These are phyloP conservation scores for Raddia guianensis DNA, from an alignment of 176 grass and related monocot genomes.

Conservation along the genomic window DNA sequence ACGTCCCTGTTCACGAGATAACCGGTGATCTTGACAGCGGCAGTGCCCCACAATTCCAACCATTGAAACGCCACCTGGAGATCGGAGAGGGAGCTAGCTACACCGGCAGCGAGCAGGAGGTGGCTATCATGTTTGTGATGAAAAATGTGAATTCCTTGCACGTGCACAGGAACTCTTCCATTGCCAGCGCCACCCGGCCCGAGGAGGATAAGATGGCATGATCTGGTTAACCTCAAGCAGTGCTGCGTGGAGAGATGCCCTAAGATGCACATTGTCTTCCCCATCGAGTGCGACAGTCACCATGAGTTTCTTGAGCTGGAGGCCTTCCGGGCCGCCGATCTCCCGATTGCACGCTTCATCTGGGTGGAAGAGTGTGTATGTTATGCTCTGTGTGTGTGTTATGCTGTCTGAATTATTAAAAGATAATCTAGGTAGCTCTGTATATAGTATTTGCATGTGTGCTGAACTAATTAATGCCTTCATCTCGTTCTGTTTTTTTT, in stretches of 20 bases:
- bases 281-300: fast-evolving
- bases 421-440: too few relatives aligned
- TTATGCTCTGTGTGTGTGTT: too few relatives aligned
- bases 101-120: neutral
- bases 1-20: neutral
- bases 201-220: neutral
- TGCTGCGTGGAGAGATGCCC: neutral
- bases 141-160: neutral
- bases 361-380: neutral
- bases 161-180: neutral
- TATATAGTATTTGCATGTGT: too few relatives aligned
- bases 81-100: neutral
- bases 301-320: fast-evolving
- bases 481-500: too few relatives aligned
- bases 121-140: neutral
- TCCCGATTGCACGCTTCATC: neutral
- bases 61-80: neutral
- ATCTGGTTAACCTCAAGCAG: neutral
- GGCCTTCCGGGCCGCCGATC: neutral
- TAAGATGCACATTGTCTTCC: neutral
- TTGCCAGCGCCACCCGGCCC: too few relatives aligned
- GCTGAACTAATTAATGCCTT: too few relatives aligned
- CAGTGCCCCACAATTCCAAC: neutral
- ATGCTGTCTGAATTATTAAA: too few relatives aligned
- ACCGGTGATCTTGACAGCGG: neutral